Percentiles rank a stretch among this genome's conserved stretches.
Conservation (phyloP, 2,329 filamentous ascomycete species). For the Xylaria polymorpha region DNA sequence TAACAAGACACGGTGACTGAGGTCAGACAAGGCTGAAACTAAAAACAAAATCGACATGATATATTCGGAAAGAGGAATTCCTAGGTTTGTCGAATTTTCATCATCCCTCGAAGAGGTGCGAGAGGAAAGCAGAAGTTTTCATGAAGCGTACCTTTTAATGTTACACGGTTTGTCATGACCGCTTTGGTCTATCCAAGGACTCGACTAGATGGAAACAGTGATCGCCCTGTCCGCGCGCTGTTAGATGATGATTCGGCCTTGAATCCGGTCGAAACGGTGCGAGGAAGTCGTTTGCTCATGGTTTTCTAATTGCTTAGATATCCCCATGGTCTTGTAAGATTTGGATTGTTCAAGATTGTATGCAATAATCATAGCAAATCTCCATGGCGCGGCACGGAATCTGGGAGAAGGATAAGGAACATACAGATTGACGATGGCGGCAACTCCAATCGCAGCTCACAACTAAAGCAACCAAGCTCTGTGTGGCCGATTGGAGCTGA, state of each 20-base stretch:
- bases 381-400: slow-evolving; percentile 12
- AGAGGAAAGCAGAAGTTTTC: not conserved
- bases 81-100: slow-evolving; percentile 70
- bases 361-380: slow-evolving; percentile 57
- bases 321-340: slow-evolving; percentile 70
- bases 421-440: not conserved
- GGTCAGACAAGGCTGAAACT: slow-evolving; percentile 79
- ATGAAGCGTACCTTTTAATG: slow-evolving; percentile 34
- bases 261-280: not conserved
- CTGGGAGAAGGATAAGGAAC: not conserved
- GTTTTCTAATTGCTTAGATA: slow-evolving; percentile 62
- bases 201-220: not conserved
- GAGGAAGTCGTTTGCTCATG: slow-evolving; percentile 60
- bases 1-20: slow-evolving; percentile 41
- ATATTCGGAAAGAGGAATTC: slow-evolving; percentile 77
- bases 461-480: not conserved
- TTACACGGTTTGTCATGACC: not conserved
- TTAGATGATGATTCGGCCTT: slow-evolving; percentile 26
- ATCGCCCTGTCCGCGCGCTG: slow-evolving; percentile 28
- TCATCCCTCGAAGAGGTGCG: slow-evolving; percentile 58
- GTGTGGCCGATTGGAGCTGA: slow-evolving; percentile 25
- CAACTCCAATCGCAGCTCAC: not conserved
- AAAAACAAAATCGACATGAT: slow-evolving; percentile 69
- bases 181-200: not conserved
- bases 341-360: slow-evolving; percentile 69